Percentiles rank a stretch among this genome's conserved stretches.
phyloP scores from a whole-genome alignment of 257 asterid genomes.

The Jasminum sambac region DNA sequence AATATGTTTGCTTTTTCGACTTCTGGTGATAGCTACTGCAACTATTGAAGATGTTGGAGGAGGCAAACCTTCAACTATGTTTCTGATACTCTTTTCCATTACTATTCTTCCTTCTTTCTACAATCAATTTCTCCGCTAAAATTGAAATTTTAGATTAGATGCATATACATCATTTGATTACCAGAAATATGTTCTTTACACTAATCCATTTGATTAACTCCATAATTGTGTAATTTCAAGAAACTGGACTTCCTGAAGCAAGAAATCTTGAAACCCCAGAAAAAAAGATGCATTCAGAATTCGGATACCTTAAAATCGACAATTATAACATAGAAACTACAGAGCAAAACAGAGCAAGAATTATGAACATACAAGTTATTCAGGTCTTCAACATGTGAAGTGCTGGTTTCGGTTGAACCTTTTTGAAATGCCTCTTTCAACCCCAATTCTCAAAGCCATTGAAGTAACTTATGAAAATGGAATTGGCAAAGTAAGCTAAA shows the following conservation, averaged over 20 bases:
- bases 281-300: not conserved
- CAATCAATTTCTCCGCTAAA: slow-evolving; percentile 25
- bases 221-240: not conserved
- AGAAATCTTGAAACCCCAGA: slow-evolving; percentile 27
- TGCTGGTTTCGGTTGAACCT: not conserved
- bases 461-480: not conserved
- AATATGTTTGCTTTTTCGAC: slow-evolving; percentile 51
- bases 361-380: slow-evolving; percentile 15
- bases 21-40: slow-evolving; percentile 66
- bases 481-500: not conserved
- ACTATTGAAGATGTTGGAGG: slow-evolving; percentile 37
- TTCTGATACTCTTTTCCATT: slow-evolving; percentile 34
- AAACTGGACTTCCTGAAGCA: not conserved
- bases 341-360: slow-evolving; percentile 1
- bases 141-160: not conserved
- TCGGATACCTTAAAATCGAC: not conserved
- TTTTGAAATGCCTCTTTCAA: not conserved
- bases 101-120: slow-evolving; percentile 10
- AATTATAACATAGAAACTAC: not conserved
- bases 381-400: slow-evolving; percentile 5
- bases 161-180: not conserved
- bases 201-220: not conserved
- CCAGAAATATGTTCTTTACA: not conserved
- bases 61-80: slow-evolving; percentile 33
- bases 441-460: not conserved